Base-by-base conservation (phyloP, 2,329 filamentous ascomycete genomes). In the Claviceps cyperi region DNA sequence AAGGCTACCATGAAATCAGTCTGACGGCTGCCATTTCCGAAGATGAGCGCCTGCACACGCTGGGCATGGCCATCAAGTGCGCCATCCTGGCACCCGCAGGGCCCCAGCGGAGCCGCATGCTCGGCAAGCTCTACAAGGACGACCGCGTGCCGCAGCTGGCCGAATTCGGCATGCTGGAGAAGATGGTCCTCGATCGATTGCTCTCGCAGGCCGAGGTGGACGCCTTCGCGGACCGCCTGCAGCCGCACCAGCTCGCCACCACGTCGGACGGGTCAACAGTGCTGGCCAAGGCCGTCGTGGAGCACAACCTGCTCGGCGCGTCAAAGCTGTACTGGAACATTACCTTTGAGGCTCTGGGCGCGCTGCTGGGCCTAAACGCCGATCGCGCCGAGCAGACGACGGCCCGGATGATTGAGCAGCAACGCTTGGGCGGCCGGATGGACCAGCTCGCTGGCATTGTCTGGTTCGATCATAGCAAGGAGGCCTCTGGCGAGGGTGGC, bases 351-450 rank as follows among this genome's bases (percentile, higher is more conserved):
- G 81, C 82, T 24, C 74, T 98, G 1, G 92, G 83, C 0, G 70
- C 75, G 39, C 75, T 96, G 38, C 72, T 98, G 14, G 89, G 86
- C 0, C 74, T 96, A 4, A 80, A 86, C 52, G 80, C 79, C 0
- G 85, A 86, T 48, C 84, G 83, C 64, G 91, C 91, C 3, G 92
- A 98, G 71, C 82, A 85, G 52, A 96, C 92, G 49, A 92, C 91
- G 13, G 89, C 91, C 4, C 77, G 81, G 58, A 98, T 98, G 92
- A 87, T 98, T 59, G 90, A 97, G 71, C 90, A 96, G 66, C 89
- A 87, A 9, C 81, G 92, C 35, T 69, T 98, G 48, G 79, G 84
- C 3, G 92, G 91, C 7, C 81, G 84, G 51, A 97, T 98, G 60
- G 91, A 98, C 66, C 92, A 98, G 71, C 90, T 98, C 51, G 86